Evolutionary conservation across 2,329 filamentous ascomycete species (phyloP).

Genomic region (Anisogramma anomala): DNA sequence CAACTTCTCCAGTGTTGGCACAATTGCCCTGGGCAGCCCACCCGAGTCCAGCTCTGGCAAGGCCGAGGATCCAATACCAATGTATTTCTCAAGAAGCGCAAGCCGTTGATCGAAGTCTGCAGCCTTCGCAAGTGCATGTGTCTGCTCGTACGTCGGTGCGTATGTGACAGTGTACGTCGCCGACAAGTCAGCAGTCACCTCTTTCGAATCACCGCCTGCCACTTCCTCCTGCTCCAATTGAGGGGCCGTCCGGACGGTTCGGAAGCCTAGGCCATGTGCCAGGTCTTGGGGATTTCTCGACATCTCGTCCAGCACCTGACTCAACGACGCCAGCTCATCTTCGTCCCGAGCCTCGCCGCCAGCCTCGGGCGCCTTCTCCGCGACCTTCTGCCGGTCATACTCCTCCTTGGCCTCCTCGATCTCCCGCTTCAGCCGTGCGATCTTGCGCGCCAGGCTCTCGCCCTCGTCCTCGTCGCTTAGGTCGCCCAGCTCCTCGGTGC

Average conservation of each 20-base stretch:
- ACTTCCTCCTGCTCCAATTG: slow-evolving; percentile 16
- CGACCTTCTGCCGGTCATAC: slow-evolving; percentile 40
- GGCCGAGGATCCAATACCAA: slow-evolving; percentile 65
- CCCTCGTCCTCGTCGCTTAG: slow-evolving; percentile 57
- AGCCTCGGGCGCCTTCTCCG: slow-evolving; percentile 27
- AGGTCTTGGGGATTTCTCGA: slow-evolving; percentile 24
- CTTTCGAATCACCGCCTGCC: slow-evolving; percentile 16
- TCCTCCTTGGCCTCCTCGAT: slow-evolving; percentile 62
- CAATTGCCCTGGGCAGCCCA: slow-evolving; percentile 53
- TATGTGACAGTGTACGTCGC: slow-evolving; percentile 56
- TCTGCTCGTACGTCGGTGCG: slow-evolving; percentile 52
- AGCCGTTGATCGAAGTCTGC: slow-evolving; percentile 82
- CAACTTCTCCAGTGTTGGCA: slow-evolving; percentile 70
- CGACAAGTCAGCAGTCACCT: slow-evolving; percentile 19
- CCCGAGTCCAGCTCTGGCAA: slow-evolving; percentile 50
- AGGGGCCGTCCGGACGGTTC: slow-evolving; percentile 16
- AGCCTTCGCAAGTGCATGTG: slow-evolving; percentile 63
- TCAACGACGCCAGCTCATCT: slow-evolving; percentile 56
- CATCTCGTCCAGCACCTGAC: slow-evolving; percentile 60
- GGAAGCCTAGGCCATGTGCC: slow-evolving; percentile 18
- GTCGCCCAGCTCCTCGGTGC: slow-evolving; percentile 58
- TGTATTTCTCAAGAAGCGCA: slow-evolving; percentile 62
- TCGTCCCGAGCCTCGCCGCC: slow-evolving; percentile 30
- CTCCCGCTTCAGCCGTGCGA: slow-evolving; percentile 73
- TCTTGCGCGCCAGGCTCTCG: slow-evolving; percentile 64